Evolutionary conservation across 768 basidiomycete species (phyloP), one percentile per base, ranked within the genome.

Genomic region (Xerocomellus intermedius): DNA sequence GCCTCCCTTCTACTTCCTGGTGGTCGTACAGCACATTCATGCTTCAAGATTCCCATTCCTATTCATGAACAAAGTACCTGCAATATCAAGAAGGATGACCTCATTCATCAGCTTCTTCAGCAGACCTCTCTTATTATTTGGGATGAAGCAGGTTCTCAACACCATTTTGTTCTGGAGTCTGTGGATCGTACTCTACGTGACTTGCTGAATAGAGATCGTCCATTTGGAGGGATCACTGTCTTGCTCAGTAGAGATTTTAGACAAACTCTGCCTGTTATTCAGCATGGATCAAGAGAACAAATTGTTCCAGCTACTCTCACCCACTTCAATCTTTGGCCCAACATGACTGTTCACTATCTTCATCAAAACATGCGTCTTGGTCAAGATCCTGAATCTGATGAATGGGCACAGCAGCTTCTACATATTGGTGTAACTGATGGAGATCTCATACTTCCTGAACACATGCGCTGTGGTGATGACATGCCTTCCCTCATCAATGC

Each of bases 331-430:
- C 59, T 82, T 0, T 82, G 81, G 79, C 28, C 37, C 4, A 39
- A 48, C 8, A 61, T 77, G 26, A 21, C 60, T 8, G 55, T 76
- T 12, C 57, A 77, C 1, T 57, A 69, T 33, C 69, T 80, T 1
- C 51, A 33, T 2, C 50, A 66, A 35, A 80, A 81, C 56, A 81
- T 79, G 78, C 54, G 66, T 5, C 66, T 81, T 8, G 68, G 69
- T 1, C 51, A 63, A 14, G 53, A 63, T 53, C 55, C 59, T 17
- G 63, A 64, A 19, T 65, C 60, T 37, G 36, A 60, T 43, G 55
- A 60, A 2, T 79, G 73, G 71, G 72, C 76, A 2, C 19, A 41
- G 0, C 36, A 54, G 6, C 26, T 57, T 0, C 13, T 57, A 6
- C 52, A 57, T 0, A 57, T 54, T 74, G 61, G 64, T 17, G 16